phyloP scores from a whole-genome alignment of 768 basidiomycete species.

The Suillus alpinus region DNA sequence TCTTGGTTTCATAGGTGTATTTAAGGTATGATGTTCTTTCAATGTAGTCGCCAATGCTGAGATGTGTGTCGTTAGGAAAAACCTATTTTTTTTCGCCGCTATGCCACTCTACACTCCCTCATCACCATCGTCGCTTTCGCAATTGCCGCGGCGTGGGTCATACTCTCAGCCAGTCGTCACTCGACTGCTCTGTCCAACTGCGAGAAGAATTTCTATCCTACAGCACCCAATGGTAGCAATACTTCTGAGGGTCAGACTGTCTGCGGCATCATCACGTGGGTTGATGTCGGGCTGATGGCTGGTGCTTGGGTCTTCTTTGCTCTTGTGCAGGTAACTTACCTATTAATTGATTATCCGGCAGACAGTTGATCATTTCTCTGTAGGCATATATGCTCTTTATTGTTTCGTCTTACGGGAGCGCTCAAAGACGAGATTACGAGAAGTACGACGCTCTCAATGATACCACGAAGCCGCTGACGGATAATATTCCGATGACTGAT shows the following conservation, averaged over 20 bases:
- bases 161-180: constrained; percentile 77
- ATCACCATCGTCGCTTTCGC: constrained; percentile 62
- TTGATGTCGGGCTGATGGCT: constrained; percentile 88
- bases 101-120: constrained; percentile 62
- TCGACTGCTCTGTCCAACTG: constrained; percentile 68
- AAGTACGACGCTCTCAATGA: constrained; percentile 76
- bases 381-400: constrained; percentile 52
- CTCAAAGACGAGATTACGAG: constrained; percentile 77
- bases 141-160: constrained; percentile 77
- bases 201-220: constrained; percentile 52
- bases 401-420: constrained; percentile 61
- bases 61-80: constrained; percentile 52
- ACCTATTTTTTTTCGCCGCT: constrained; percentile 60
- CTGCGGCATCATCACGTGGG: constrained; percentile 91
- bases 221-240: constrained; percentile 28
- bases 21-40: constrained; percentile 47
- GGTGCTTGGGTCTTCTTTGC: constrained; percentile 81
- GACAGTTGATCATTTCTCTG: constrained; percentile 3
- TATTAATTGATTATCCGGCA: neutral
- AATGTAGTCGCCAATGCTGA: constrained; percentile 6
- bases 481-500: constrained; percentile 62
- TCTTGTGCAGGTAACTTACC: constrained; percentile 67
- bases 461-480: constrained; percentile 47
- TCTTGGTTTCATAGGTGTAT: constrained; percentile 84
- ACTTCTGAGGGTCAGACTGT: constrained; percentile 62